Base-by-base conservation (phyloP, 495 filamentous ascomycete genomes). In the Astrothelium subdiscretum region DNA sequence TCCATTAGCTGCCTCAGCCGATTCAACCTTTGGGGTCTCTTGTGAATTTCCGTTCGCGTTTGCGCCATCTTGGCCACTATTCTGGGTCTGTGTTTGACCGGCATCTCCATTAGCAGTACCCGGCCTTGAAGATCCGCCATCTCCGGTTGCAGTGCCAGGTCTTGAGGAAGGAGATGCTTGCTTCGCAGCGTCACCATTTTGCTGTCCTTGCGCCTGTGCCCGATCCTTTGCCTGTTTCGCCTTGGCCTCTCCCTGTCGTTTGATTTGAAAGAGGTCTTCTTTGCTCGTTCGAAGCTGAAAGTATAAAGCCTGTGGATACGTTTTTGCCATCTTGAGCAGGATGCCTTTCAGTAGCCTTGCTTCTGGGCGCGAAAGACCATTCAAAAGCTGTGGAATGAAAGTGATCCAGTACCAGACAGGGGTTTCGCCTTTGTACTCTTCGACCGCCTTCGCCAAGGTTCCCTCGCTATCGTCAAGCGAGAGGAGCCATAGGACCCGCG, bases 371-470 rank as follows among this genome's bases (percentile, higher is more conserved):
- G 86, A 89, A 63, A 97, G 78, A 59, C 91, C 92, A 43, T 87
- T 89, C 31, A 99, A 80, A 44, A 99, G 82, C 71, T 99, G 95
- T 26, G 95, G 95, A 66, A 99, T 97, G 72, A 91, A 99, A 0
- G 94, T 97, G 62, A 97, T 97, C 95, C 95, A 99, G 74, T 97
- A 97, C 95, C 95, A 99, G 20, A 94, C 87, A 1, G 90, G 91
- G 6, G 87, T 91, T 42, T 99, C 95, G 48, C 91, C 95, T 77
- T 96, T 96, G 77, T 89, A 97, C 63, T 89, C 87, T 63, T 95
- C 89, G 65, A 95, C 97, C 10, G 90, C 87, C 60, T 83, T 75
- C 2, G 87, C 85, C 57, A 99, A 85, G 31, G 79, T 84, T 43
- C 87, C 89, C 67, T 89, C 89, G 0, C 88, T 80, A 66, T 96